Evolutionary conservation across 2,329 filamentous ascomycete genomes (phyloP), one percentile per base, ranked within the genome.

Genomic region (Pestalotiopsis sp.): DNA sequence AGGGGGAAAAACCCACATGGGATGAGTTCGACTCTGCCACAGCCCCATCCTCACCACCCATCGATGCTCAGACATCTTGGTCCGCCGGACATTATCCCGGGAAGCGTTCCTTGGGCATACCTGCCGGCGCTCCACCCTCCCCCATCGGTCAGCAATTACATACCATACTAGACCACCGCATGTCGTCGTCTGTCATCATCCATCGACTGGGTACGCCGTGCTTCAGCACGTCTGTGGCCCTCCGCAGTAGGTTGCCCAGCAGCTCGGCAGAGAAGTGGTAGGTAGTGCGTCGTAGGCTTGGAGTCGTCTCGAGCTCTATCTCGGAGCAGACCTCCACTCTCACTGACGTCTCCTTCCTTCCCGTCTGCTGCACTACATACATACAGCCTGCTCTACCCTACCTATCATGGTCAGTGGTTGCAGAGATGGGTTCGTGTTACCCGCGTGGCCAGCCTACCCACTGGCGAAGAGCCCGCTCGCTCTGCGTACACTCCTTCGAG

Each of bases 71-170:
- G n/a, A 63, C 27, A n/a, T 63, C 17, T 31, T 23, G 23, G 62
- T 49, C 62, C 62, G 62, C 38, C 20, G 62, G 39, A 49, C 41
- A 66, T 57, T 36, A 52, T 64, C 23, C 64, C 52, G 17, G 31
- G 52, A 17, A 39, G n/a, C 52, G 45, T 17, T 58, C 64, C 27
- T 23, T 66, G 64, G 38, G 17, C 56, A 9, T 56, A 56, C 27
- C 27, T 59, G 52, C 52, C 41, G 61, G 41, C 36, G 36, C 17
- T 60, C 56, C 64, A 66, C 56, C 36, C 39, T 14, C 64, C 45
- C 45, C 64, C 56, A 59, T 66, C 64, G 52, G 64, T 66, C 64
- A 66, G 64, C 64, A 25, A 52, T 52, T 52, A 52, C 45, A 52
- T 52, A 52, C 17, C 45, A 52, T 52, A 23, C n/a, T n/a, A 52